These are phyloP conservation scores for Candida hungchunana DNA, from an alignment of 805 yeast species.

Conservation along the genomic window DNA sequence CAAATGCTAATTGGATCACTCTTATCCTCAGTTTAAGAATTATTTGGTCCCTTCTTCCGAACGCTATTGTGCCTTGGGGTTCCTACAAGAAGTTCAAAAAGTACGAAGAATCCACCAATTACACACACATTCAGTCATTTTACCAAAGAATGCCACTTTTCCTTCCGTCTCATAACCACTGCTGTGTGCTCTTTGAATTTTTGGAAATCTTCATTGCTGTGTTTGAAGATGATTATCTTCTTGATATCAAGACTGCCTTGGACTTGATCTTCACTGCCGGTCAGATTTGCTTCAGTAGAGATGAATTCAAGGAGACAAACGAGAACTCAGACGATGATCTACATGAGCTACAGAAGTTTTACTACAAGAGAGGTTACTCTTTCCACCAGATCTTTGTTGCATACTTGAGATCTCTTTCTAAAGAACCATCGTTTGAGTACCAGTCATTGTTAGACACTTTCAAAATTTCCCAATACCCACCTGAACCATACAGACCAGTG, in stretches of 20 bases:
- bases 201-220: constrained; percentile 31
- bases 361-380: constrained; percentile 31
- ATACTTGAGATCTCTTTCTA: constrained; percentile 30
- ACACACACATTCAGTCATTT: constrained; percentile 28
- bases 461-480: constrained; percentile 31
- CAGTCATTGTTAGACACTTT: constrained; percentile 30
- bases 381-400: constrained; percentile 31
- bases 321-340: constrained; percentile 25
- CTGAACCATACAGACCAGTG: constrained; percentile 29
- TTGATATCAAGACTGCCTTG: constrained; percentile 28
- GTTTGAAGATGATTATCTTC: constrained; percentile 29
- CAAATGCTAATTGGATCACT: constrained; percentile 24
- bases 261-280: constrained; percentile 35
- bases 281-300: constrained; percentile 32
- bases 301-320: constrained; percentile 14
- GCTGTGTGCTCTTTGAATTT: constrained; percentile 34
- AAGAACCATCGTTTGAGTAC: constrained; percentile 29
- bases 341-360: constrained; percentile 29
- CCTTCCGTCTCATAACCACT: constrained; percentile 33
- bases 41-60: constrained; percentile 32
- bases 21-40: constrained; percentile 29
- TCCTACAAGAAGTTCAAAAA: constrained; percentile 27
- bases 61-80: constrained; percentile 34
- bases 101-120: constrained; percentile 22
- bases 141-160: constrained; percentile 31